A percentile compares a stretch with the other conserved stretches of the same genome.
Evolutionary conservation across 2,329 filamentous ascomycete genomes (phyloP).

Genomic region (Botrytis paeoniae): DNA sequence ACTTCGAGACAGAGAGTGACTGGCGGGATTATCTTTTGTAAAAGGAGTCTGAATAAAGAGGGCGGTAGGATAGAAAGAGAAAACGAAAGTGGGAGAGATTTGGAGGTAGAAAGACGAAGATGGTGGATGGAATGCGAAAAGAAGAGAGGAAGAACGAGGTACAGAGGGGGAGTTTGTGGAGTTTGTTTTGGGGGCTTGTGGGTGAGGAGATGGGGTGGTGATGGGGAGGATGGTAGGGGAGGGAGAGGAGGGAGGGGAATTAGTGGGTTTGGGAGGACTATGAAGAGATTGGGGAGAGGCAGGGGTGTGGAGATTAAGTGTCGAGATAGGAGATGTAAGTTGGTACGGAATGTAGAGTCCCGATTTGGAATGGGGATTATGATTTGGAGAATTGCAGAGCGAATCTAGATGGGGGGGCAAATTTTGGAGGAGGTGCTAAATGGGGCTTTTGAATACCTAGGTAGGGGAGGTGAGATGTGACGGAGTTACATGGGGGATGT

Average conservation of each 20-base stretch:
- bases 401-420: background rate
- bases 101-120: background rate
- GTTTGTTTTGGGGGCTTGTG: background rate
- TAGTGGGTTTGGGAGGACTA: rapidly evolving
- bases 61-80: background rate
- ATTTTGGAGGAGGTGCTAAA: background rate
- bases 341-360: rapidly evolving
- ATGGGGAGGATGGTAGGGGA: background rate
- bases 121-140: background rate
- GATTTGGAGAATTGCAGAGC: background rate
- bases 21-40: background rate
- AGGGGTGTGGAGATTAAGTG: no score
- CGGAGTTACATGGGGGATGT: background rate
- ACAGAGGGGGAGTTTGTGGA: background rate
- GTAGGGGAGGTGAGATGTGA: background rate
- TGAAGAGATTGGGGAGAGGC: background rate
- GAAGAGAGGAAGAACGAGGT: background rate
- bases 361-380: background rate
- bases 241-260: background rate
- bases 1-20: background rate
- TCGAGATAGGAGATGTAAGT: background rate
- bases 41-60: background rate
- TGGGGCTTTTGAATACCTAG: no score
- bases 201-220: background rate
- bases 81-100: no score